Percentiles rank a stretch among this genome's conserved stretches.
Conservation (phyloP, 305 asterid genomes). For the Fraxinus xanthoxyloides region DNA sequence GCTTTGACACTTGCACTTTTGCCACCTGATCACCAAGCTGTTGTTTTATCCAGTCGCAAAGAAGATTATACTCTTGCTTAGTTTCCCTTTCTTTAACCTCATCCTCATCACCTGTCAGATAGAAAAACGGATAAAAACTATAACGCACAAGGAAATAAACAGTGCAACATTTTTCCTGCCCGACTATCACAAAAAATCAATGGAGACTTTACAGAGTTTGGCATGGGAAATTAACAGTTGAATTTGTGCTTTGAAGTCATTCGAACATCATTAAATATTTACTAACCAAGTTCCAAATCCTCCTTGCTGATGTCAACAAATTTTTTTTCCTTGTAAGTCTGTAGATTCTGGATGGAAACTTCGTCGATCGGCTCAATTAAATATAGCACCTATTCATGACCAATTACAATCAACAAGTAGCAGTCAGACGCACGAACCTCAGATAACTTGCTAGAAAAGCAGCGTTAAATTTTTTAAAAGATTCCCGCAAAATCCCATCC, state of each 20-base stretch:
- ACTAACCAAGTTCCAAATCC: slow-evolving; percentile 92
- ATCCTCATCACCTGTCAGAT: slow-evolving; percentile 67
- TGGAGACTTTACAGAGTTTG: not conserved
- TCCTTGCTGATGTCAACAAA: slow-evolving; percentile 98
- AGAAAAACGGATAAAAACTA: not conserved
- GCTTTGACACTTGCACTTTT: slow-evolving; percentile 89
- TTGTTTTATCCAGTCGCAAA: slow-evolving; percentile 92
- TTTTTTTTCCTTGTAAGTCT: slow-evolving; percentile 92
- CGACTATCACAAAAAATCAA: not conserved
- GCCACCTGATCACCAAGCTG: slow-evolving; percentile 97
- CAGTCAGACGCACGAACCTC: not conserved
- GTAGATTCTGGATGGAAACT: slow-evolving; percentile 91
- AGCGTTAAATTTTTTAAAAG: not conserved
- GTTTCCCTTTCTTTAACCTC: slow-evolving; percentile 89
- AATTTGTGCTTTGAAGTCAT: not conserved
- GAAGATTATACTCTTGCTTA: slow-evolving; percentile 76
- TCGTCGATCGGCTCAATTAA: slow-evolving; percentile 93
- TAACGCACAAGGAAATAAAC: not conserved
- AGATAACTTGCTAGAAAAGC: not conserved
- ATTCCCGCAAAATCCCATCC: not conserved
- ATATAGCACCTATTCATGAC: slow-evolving; percentile 69
- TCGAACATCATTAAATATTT: not conserved
- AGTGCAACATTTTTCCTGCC: not conserved
- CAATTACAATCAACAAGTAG: slow-evolving; percentile 8
- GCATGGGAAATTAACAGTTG: not conserved